Evolutionary conservation across 1,284 basidiomycete species (phyloP).

Genomic region (Puccinia horiana): DNA sequence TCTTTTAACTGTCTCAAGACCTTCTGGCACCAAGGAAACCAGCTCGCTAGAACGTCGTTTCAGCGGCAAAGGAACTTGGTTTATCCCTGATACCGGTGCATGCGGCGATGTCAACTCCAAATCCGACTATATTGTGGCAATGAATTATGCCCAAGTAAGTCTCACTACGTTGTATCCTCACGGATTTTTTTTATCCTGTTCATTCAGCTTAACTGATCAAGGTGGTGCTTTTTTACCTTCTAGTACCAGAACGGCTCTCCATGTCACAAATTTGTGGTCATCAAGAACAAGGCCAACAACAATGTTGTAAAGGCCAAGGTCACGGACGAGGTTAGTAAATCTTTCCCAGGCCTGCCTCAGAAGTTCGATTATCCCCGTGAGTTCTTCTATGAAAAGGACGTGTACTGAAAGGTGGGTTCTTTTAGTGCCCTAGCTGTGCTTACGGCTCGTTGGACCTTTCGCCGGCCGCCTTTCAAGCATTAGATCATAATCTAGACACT

Average conservation of each 20-base stretch:
- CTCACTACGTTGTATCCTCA: not conserved
- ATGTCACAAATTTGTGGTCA: constrained; percentile 34
- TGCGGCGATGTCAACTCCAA: constrained; percentile 34
- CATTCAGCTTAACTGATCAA: not conserved
- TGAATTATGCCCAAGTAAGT: constrained; percentile 47
- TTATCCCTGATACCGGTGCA: constrained; percentile 41
- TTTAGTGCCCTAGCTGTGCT: constrained; percentile 40
- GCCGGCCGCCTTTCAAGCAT: constrained; percentile 32
- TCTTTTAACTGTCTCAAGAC: constrained; percentile 9
- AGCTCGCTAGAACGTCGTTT: constrained; percentile 14
- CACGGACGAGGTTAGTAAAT: constrained; percentile 38
- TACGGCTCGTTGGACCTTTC: constrained; percentile 46
- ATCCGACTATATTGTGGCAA: constrained; percentile 41
- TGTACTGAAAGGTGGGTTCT: not conserved
- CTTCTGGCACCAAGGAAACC: not conserved
- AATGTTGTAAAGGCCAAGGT: constrained; percentile 40
- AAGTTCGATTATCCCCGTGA: not conserved
- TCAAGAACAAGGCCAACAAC: constrained; percentile 40
- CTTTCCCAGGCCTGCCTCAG: no score
- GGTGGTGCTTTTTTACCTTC: not conserved
- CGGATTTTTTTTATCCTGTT: not conserved
- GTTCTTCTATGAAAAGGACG: not conserved
- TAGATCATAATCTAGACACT: constrained; percentile 41
- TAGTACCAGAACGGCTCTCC: constrained; percentile 33
- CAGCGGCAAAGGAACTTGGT: constrained; percentile 40